Evolutionary conservation across 2,329 filamentous ascomycete species (phyloP), one percentile per base, ranked within the genome.

Genomic region (Fusarium sp.): DNA sequence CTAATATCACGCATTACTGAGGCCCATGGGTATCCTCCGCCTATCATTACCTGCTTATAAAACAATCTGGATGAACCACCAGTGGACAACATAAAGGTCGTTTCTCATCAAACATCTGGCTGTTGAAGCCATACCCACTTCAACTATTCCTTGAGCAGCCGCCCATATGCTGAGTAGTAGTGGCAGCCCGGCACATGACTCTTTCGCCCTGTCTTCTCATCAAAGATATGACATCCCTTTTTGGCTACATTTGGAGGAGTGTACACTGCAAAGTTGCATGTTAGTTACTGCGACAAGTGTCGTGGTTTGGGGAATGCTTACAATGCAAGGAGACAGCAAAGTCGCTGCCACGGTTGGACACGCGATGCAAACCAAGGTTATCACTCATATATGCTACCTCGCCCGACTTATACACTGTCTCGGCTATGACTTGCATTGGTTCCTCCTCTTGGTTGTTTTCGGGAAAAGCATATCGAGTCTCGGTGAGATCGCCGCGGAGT

Each of bases 371-470:
- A 22, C 94, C 94, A 29, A 97, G 88, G 82, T 94, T 89, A 78
- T 97, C 94, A 41, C 93, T 92, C 91, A 98, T 97, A 80, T 97
- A 97, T 11, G 93, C 91, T 41, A 97, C 93, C 67, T 91, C 84
- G 70, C 95, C 91, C 76, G 91, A 85, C 52, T 84, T 82, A 76
- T 94, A 92, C 44, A 85, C 86, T 41, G 87, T 92, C 75, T 93
- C 87, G 46, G 88, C 90, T 70, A 90, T 91, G 61, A 92, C 80
- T 64, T 83, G 78, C 80, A 92, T 90, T 5, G 90, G 89, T 8
- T 83, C 82, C 51, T 85, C 82, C 51, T 84, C 80, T 51, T 80
- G 78, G 32, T 74, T 68, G 24, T 78, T 78, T 51, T 84, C 78
- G 1, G 94, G 94, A 82, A 92, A 94, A 54, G 87, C 86, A 80